Percentiles rank a stretch among this genome's conserved stretches.
These are phyloP conservation scores for Penicillium canariense DNA, from an alignment of 495 filamentous ascomycete genomes.

Conservation along the genomic window DNA sequence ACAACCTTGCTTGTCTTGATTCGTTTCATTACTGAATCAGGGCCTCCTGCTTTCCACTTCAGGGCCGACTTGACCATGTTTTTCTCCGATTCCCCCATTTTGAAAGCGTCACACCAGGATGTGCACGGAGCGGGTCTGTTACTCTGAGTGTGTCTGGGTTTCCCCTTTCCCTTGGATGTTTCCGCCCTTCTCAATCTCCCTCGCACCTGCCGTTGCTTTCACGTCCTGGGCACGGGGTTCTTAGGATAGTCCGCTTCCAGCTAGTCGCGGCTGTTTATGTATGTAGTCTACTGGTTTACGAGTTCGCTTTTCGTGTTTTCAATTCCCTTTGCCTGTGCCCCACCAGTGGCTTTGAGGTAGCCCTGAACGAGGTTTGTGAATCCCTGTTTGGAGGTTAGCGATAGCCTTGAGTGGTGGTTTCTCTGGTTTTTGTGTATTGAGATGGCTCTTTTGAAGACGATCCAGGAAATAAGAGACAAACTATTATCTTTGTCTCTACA, in stretches of 20 bases:
- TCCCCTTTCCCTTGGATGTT: conserved; percentile 1
- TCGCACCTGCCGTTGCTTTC: background rate
- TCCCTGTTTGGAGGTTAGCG: background rate
- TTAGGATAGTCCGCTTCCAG: background rate
- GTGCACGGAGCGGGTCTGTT: background rate
- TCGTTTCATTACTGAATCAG: background rate
- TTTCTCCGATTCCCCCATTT: background rate
- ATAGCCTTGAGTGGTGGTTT: background rate
- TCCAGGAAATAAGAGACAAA: conserved; percentile 19
- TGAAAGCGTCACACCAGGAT: background rate
- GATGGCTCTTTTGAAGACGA: conserved; percentile 11
- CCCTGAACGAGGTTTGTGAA: background rate
- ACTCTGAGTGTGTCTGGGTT: background rate
- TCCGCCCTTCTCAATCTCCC: background rate
- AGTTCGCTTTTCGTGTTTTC: conserved; percentile 6
- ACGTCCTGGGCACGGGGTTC: background rate
- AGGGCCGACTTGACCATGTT: background rate
- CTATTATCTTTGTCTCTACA: conserved; percentile 25
- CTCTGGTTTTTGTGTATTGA: conserved; percentile 12
- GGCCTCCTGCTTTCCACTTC: background rate
- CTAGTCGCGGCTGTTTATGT: background rate
- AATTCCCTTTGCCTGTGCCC: background rate
- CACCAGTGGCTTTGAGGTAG: background rate
- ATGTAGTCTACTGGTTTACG: conserved; percentile 22
- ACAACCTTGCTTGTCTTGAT: background rate